Conservation (phyloP, 371 early-diverging fungal species). For the Smittium culicis region DNA sequence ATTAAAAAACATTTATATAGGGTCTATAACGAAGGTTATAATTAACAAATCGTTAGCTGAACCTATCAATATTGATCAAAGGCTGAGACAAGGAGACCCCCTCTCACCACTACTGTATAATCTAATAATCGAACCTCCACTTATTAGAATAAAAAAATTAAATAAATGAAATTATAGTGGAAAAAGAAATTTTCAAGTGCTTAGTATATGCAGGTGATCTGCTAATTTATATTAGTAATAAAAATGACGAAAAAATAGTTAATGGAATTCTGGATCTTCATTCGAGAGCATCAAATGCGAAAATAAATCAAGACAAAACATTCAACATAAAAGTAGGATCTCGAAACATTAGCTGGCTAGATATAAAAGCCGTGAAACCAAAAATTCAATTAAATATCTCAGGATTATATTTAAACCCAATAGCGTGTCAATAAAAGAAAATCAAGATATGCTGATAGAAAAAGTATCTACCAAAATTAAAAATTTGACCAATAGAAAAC, state of each 20-base stretch:
- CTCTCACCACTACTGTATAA: slow-evolving; percentile 17
- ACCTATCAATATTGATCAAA: slow-evolving; percentile 7
- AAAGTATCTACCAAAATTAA: neutral
- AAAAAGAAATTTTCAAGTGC: neutral
- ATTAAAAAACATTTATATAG: slow-evolving; percentile 6
- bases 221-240: neutral
- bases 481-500: neutral
- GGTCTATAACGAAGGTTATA: too few relatives aligned
- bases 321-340: neutral
- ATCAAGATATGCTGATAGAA: neutral
- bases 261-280: neutral
- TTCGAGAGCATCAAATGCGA: slow-evolving; percentile 7
- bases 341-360: too few relatives aligned
- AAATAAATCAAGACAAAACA: slow-evolving; percentile 4
- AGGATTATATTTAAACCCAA: neutral
- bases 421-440: neutral
- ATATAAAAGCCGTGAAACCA: neutral
- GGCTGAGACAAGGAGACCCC: slow-evolving; percentile 14
- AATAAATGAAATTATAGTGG: neutral
- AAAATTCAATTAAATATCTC: slow-evolving; percentile 1
- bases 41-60: neutral
- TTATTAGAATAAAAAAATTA: neutral
- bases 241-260: slow-evolving; percentile 2
- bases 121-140: slow-evolving; percentile 9
- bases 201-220: slow-evolving; percentile 14